Base-by-base conservation (phyloP, 805 yeast species). In the Cyberlindnera maclurae region DNA sequence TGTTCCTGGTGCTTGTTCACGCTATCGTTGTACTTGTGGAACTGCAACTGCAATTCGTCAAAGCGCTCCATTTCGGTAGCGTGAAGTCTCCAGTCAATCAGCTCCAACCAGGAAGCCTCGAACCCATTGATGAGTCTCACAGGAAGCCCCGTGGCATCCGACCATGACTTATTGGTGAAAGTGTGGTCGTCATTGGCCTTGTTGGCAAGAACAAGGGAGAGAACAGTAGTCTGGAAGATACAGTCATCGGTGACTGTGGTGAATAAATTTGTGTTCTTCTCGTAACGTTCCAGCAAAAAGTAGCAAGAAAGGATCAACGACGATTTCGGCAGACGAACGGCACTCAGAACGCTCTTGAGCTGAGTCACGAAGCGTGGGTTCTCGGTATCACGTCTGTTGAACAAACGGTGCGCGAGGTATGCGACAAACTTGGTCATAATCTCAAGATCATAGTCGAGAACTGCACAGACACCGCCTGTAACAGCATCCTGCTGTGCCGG, bases 171-270 rank as follows among this genome's bases (percentile, higher is more conserved):
- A 64, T 90, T 90, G 44, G 95, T 87, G 58, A 90, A 90, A 22
- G 97, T 90, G 64, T 90, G 88, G 65, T 90, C 98, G 63, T 90
- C 97, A 58, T 89, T 87, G 60, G 87, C 86, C 64, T 90, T 90
- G 67, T 90, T 90, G 34, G 96, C 95, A 44, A 90, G 67, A 28
- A 90, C 75, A 32, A 90, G 69, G 3, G 94, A 72, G 15, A 82
- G 69, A 31, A 81, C 77, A 31, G 87, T 57, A 66, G 71, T 55
- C 64, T 70, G 64, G 71, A 84, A 54, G 42, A 73, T 65, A 17
- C 58, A 57, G 18, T 67, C 59, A 29, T 60, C 59, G 18, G 51
- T 44, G 12, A 53, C 45, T 15, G 51, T 55, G 29, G 57, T 39
- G 34, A 67, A 58, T 13, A 55, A 54, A 41, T 60, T 62, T 12